These are phyloP conservation scores for Zygoascus flipseniorum DNA, from an alignment of 805 yeast species.

Conservation along the genomic window DNA sequence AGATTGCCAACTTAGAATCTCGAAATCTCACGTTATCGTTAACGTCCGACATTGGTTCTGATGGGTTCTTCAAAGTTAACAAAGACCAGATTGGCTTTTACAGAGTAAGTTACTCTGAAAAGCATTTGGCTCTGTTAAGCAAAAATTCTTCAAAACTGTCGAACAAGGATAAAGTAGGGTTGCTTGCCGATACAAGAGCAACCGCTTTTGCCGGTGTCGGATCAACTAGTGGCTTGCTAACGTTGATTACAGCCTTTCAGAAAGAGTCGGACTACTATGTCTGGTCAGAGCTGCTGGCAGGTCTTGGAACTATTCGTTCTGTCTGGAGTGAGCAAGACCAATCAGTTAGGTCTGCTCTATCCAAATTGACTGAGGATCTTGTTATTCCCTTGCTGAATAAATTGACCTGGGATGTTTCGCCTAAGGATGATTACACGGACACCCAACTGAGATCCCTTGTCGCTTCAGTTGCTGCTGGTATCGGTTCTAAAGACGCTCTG, in stretches of 20 bases:
- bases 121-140: constrained; percentile 63
- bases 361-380: constrained; percentile 44
- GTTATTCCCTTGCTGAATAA: constrained; percentile 40
- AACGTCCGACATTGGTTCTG: constrained; percentile 5
- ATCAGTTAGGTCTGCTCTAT: constrained; percentile 38
- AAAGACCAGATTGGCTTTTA: constrained; percentile 69
- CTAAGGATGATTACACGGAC: constrained; percentile 49
- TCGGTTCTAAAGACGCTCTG: constrained; percentile 40
- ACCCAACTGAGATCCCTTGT: constrained; percentile 56
- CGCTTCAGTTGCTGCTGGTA: constrained; percentile 49
- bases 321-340: constrained; percentile 31
- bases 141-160: constrained; percentile 47
- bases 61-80: constrained; percentile 44
- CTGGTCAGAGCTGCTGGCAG: constrained; percentile 45
- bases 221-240: constrained; percentile 47
- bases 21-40: constrained; percentile 8
- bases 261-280: constrained; percentile 43
- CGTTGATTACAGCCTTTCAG: constrained; percentile 42
- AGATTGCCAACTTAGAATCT: constrained; percentile 25
- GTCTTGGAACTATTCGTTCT: constrained; percentile 28
- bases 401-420: constrained; percentile 55
- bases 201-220: constrained; percentile 64
- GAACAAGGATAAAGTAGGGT: constrained; percentile 70
- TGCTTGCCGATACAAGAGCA: constrained; percentile 72
- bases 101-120: constrained; percentile 61